Evolutionary conservation across 176 grass and related monocot genomes (phyloP), one percentile per base, ranked within the genome.

Genomic region (Coix lacrymajobi): DNA sequence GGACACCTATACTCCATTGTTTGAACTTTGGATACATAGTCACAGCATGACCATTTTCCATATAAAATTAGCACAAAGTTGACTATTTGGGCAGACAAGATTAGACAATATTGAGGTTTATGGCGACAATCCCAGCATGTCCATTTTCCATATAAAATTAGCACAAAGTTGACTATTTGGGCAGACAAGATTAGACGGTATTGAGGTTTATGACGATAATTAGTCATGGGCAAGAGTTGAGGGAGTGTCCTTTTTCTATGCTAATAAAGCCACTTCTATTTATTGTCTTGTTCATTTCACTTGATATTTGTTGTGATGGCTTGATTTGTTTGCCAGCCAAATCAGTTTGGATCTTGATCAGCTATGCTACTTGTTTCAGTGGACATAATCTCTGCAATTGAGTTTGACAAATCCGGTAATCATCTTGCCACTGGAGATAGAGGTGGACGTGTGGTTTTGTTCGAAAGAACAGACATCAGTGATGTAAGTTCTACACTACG

Each of bases 381-480:
- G 83, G 91, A 97, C 72, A 97, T 97, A 58, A 97, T 97, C 68
- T 94, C 94, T 54, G 94, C 94, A 79, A 94, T 97, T 65, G 94
- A 97, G 80, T 97, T 97, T 86, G 90, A 97, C 85, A 97, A 85
- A 90, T 93, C 94, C 57, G 94, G 94, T 76, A 89, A 86, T 81
- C 85, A 97, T 97, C 94, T 97, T 81, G 94, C 91, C 61, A 97
- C 94, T 3, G 94, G 94, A 84, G 94, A 97, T 82, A 92, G 87
- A 85, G 94, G 94, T 57, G 94, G 94, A 33, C 91, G 94, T 67
- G 94, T 97, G 54, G 94, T 97, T 78, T 78, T 97, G 76, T 97
- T 97, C 84, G 94, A 97, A 93, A 91, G 91, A 79, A 89, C 94
- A 61, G 94, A 97, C 79, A 81, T 30, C 85, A 40, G 66, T 60